Evolutionary conservation across 345 rosid species (phyloP).

Genomic region (Bruguiera sexangula): DNA sequence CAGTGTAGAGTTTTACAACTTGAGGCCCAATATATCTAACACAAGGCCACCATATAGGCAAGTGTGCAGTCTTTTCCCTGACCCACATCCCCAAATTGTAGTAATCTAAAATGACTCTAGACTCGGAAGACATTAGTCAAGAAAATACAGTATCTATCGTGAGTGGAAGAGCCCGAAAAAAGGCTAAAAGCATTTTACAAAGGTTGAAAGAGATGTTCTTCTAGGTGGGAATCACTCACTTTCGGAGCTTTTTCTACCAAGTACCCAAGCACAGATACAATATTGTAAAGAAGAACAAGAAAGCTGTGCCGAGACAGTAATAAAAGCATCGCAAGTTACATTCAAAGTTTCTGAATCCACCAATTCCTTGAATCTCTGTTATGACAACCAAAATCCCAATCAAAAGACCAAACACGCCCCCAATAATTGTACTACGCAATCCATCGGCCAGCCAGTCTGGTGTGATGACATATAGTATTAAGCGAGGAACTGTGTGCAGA

Average conservation of each 20-base stretch:
- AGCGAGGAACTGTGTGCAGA: conserved; percentile 14
- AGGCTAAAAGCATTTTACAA: too few species aligned
- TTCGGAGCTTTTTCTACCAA: conserved; percentile 12
- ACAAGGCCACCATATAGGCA: too few species aligned
- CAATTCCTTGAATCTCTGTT: conserved; percentile 32
- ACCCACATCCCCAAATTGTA: too few species aligned
- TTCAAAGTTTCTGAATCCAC: conserved; percentile 17
- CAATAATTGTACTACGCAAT: conserved; percentile 38
- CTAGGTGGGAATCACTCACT: not conserved
- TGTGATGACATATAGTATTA: conserved; percentile 38
- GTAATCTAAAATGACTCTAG: too few species aligned
- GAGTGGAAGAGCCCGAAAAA: too few species aligned
- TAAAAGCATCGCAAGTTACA: conserved; percentile 27
- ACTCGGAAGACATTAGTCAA: too few species aligned
- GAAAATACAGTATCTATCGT: too few species aligned
- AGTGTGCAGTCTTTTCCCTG: too few species aligned
- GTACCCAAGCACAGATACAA: conserved; percentile 23
- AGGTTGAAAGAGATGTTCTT: not conserved
- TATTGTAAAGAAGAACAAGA: conserved; percentile 37
- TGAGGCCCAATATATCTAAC: too few species aligned
- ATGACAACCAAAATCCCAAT: conserved; percentile 21
- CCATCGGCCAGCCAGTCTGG: conserved; percentile 38
- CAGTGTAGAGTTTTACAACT: too few species aligned
- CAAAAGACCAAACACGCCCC: conserved; percentile 40
- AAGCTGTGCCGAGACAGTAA: conserved; percentile 27